Evolutionary conservation across 768 basidiomycete genomes (phyloP), one percentile per base, ranked within the genome.

Genomic region (Dioszegia aurantiaca): DNA sequence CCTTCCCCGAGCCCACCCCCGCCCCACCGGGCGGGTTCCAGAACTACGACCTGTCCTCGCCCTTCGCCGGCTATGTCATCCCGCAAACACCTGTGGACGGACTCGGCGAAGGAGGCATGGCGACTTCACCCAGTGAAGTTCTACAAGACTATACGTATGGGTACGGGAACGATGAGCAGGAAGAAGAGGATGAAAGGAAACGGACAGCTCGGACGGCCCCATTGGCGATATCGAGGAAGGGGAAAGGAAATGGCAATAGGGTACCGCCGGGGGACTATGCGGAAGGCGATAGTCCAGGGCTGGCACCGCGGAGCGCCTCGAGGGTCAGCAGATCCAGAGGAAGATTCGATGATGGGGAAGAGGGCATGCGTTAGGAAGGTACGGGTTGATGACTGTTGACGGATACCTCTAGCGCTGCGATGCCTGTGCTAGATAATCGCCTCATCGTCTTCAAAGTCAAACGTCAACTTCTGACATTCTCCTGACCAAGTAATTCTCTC

Each of bases 111-210:
- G 19, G 24, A 10, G 51, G 48, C 4, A 45, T 45, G 31, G 48
- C 16, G 19, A 51, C 36, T 14, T 51, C 48, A 3, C 48, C 48
- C 3, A 51, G 48, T n/a, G 51, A 53, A 12, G 51, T 53, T 3
- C 17, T 53, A 37, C 51, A 53, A 19, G 51, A 53, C 21, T 53
- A 53, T 27, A 27, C 51, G 37, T 41, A 53, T 28, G 51, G 51
- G 37, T 53, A 53, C 27, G 51, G 28, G 26, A 24, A 53, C 17
- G 51, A 53, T 39, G 51, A 39, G 51, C 33, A 33, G 33, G 37
- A 27, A 11, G 21, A 9, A 11, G 36, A 37, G 12, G 33, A 17
- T 30, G 6, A 16, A 8, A 27, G 19, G 23, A 51, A 19, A 3
- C 36, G n/a, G 36, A n/a, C n/a, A 12, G 26, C 33, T 36, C 39